Percentiles rank a stretch among this genome's conserved stretches.
Evolutionary conservation across 2,329 filamentous ascomycete genomes (phyloP).

Genomic region (Penicillium brevicompactum): DNA sequence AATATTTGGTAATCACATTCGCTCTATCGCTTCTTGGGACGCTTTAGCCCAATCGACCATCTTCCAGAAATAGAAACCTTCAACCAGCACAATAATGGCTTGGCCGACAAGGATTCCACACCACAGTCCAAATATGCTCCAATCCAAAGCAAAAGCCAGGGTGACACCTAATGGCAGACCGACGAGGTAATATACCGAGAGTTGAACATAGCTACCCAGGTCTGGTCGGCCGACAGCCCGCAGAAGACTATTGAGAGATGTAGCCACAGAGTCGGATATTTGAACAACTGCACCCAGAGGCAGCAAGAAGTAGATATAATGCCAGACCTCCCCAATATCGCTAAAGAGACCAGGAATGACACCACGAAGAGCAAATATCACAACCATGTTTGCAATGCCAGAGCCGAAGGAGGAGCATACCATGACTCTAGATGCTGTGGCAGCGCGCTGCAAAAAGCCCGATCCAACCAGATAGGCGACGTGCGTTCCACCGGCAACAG

Average conservation of each 20-base stretch:
- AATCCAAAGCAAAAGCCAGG: constrained; percentile 71
- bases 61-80: constrained; percentile 53
- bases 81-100: constrained; percentile 53
- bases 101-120: constrained; percentile 71
- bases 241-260: constrained; percentile 78
- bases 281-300: constrained; percentile 83
- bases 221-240: constrained; percentile 81
- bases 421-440: constrained; percentile 72
- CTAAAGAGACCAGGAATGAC: constrained; percentile 75
- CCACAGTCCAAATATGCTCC: constrained; percentile 79
- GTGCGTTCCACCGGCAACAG: constrained; percentile 79
- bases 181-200: constrained; percentile 79
- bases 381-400: constrained; percentile 72
- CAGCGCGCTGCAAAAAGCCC: constrained; percentile 74
- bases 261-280: constrained; percentile 75
- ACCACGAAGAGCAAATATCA: constrained; percentile 67
- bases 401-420: constrained; percentile 65
- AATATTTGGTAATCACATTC: neutral
- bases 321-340: constrained; percentile 65
- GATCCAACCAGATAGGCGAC: constrained; percentile 91
- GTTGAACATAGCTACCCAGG: constrained; percentile 80
- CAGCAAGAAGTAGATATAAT: constrained; percentile 65
- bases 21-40: constrained; percentile 6
- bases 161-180: constrained; percentile 78
- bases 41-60: constrained; percentile 14